Conservation (phyloP, 1,139 yeast genomes). For the Kodamaea fungicola region DNA sequence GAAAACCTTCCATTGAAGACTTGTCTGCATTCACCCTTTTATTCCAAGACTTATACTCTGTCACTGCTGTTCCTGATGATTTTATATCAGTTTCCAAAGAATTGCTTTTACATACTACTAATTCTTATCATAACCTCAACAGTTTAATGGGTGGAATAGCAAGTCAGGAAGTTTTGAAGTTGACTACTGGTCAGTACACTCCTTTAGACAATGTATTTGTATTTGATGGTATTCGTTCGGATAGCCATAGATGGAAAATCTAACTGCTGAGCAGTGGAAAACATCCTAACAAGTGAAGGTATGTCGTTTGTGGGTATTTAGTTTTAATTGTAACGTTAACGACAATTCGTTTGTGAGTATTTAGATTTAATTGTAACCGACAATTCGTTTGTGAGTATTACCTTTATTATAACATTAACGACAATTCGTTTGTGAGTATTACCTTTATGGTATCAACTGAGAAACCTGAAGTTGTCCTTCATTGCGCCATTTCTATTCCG, state of each 20-base stretch:
- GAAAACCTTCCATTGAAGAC: constrained; percentile 20
- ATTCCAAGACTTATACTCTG: constrained; percentile 12
- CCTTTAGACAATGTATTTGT: constrained; percentile 66
- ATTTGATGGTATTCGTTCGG: constrained; percentile 63
- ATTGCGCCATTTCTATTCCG: too few species aligned
- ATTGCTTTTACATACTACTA: constrained; percentile 27
- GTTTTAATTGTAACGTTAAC: too few species aligned
- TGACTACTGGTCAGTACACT: constrained; percentile 59
- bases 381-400: too few species aligned
- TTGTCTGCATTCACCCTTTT: constrained; percentile 16
- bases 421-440: too few species aligned
- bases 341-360: too few species aligned
- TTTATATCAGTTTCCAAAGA: constrained; percentile 23
- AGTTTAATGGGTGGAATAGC: constrained; percentile 71
- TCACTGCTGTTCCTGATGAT: constrained; percentile 11
- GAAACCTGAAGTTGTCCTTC: too few species aligned
- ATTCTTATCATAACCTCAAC: constrained; percentile 29
- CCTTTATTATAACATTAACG: too few species aligned
- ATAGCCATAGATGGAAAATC: constrained; percentile 49
- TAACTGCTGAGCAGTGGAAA: constrained; percentile 9
- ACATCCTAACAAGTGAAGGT: too few species aligned
- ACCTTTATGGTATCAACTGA: too few species aligned
- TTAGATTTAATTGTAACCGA: too few species aligned
- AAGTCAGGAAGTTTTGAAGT: constrained; percentile 69
- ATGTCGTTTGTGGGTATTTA: too few species aligned